These are phyloP conservation scores for Macadamia integrifolia DNA, from an alignment of 164 flowering plant genomes.

Conservation along the genomic window DNA sequence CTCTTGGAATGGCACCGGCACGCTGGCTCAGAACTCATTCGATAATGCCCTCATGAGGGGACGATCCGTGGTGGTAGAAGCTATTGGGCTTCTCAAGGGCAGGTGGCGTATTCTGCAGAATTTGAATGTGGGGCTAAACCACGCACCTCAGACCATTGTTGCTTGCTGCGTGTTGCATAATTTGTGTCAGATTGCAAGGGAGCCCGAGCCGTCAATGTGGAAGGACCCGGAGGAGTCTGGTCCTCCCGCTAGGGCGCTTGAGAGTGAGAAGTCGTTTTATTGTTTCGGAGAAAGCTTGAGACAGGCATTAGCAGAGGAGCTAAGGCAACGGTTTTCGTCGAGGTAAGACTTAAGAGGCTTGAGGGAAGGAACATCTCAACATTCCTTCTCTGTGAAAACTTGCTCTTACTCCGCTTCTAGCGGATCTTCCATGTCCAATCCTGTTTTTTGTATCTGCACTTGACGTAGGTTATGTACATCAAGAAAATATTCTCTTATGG, in stretches of 20 bases:
- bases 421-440: background rate
- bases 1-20: conserved; percentile 45
- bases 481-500: background rate
- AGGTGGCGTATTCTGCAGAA: conserved; percentile 91
- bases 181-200: conserved; percentile 89
- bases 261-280: conserved; percentile 67
- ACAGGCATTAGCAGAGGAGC: conserved; percentile 83
- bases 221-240: conserved; percentile 79
- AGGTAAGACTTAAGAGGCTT: conserved; percentile 25
- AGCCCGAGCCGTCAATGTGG: conserved; percentile 78
- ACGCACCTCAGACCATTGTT: conserved; percentile 89
- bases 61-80: conserved; percentile 60
- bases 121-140: conserved; percentile 79
- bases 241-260: conserved; percentile 50
- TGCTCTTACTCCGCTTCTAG: background rate
- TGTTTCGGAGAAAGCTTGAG: conserved; percentile 72
- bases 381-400: background rate
- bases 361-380: background rate
- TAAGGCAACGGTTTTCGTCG: conserved; percentile 53
- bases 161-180: conserved; percentile 97
- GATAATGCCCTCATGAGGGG: conserved; percentile 81
- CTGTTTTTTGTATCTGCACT: background rate
- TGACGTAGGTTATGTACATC: background rate
- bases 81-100: conserved; percentile 81
- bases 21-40: conserved; percentile 63